Evolutionary conservation across 148 eudicot species (phyloP).

Genomic region (Camellia lanceoleosa): DNA sequence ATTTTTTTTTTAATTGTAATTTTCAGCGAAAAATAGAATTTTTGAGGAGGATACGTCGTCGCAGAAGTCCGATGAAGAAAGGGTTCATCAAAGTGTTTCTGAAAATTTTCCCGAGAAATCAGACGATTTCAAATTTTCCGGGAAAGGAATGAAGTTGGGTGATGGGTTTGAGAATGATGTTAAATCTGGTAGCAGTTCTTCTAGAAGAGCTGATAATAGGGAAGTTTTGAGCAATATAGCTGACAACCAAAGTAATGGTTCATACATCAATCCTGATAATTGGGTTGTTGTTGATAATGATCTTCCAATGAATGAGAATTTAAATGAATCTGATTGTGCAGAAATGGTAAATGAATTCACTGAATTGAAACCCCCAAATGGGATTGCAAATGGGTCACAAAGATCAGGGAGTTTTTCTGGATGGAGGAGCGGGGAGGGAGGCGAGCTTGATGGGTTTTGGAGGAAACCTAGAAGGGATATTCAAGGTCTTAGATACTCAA

Average conservation of each 20-base stretch:
- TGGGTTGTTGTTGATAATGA: slow-evolving; percentile 29
- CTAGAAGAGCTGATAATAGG: slow-evolving; percentile 26
- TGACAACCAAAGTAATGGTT: slow-evolving; percentile 33
- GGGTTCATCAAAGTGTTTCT: slow-evolving; percentile 27
- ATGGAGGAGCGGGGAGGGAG: slow-evolving; percentile 33
- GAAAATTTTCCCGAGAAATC: slow-evolving; percentile 42
- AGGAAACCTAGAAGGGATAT: slow-evolving; percentile 35
- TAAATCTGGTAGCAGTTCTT: slow-evolving; percentile 27
- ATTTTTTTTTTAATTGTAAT: background rate
- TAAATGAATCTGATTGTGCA: slow-evolving; percentile 20
- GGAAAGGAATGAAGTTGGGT: slow-evolving; percentile 30
- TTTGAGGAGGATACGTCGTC: slow-evolving; percentile 41
- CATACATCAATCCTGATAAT: slow-evolving; percentile 21
- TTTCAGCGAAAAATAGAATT: slow-evolving; percentile 59
- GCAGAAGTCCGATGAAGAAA: slow-evolving; percentile 50
- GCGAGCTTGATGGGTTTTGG: slow-evolving; percentile 34
- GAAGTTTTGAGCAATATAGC: slow-evolving; percentile 13
- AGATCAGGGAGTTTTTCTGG: slow-evolving; percentile 33
- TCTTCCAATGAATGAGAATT: slow-evolving; percentile 13
- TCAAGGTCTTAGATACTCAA: slow-evolving; percentile 38
- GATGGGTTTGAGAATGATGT: slow-evolving; percentile 45
- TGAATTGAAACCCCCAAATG: slow-evolving; percentile 32
- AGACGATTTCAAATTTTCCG: slow-evolving; percentile 25
- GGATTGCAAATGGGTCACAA: slow-evolving; percentile 33
- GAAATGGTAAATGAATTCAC: slow-evolving; percentile 31